A percentile compares a stretch with the other conserved stretches of the same genome.
Evolutionary conservation across 441 rosid genomes (phyloP).

Genomic region (Melastoma candidum): DNA sequence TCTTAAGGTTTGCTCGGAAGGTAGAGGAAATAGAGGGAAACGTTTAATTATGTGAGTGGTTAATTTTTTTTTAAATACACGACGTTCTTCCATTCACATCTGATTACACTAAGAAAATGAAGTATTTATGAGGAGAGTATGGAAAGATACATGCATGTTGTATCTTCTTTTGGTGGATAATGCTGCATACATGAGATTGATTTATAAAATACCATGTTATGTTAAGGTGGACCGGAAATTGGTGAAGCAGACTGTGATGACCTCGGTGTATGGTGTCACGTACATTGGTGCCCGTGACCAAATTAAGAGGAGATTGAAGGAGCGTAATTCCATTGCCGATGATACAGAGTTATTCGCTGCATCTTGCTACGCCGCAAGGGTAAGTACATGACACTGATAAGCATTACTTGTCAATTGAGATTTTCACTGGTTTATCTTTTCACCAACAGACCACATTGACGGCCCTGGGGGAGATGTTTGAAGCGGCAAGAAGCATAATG

Average conservation of each 20-base stretch:
- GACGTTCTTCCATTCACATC: too few relatives aligned
- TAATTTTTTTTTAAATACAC: too few relatives aligned
- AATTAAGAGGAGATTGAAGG: slow-evolving; percentile 82
- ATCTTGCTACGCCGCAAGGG: neutral
- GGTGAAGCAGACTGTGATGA: slow-evolving; percentile 99
- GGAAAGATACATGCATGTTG: too few relatives aligned
- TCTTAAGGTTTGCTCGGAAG: too few relatives aligned
- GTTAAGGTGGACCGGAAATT: slow-evolving; percentile 81
- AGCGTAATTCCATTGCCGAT: slow-evolving; percentile 54
- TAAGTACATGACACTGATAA: neutral
- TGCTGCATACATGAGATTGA: neutral
- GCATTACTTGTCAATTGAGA: slow-evolving; percentile 6
- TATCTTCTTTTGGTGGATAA: neutral
- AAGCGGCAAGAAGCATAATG: slow-evolving; percentile 93
- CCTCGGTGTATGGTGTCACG: slow-evolving; percentile 97
- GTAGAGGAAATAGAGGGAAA: too few relatives aligned
- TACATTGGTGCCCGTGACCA: slow-evolving; percentile 94
- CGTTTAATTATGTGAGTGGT: too few relatives aligned
- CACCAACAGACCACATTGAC: slow-evolving; percentile 64
- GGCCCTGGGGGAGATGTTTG: slow-evolving; percentile 96
- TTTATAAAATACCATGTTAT: neutral
- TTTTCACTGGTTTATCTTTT: slow-evolving; percentile 11
- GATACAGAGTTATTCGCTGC: slow-evolving; percentile 34
- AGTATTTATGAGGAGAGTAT: too few relatives aligned
- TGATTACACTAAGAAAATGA: too few relatives aligned